Conservation (phyloP, 2,329 filamentous ascomycete genomes). For the Waltergamsia citrina region DNA sequence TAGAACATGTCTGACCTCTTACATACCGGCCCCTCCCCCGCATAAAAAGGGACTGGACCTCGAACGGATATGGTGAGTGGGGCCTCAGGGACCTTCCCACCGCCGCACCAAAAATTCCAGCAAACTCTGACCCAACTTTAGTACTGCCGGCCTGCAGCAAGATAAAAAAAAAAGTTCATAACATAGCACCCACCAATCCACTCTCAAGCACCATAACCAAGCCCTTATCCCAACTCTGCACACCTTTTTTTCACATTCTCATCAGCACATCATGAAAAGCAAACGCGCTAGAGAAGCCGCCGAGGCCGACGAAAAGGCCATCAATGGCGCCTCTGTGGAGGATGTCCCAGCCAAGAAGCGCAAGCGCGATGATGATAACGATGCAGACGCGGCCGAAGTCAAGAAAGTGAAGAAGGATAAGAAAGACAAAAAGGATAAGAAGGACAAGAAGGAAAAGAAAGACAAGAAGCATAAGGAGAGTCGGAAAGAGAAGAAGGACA, state of each 20-base stretch:
- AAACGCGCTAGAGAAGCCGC: conserved; percentile 25
- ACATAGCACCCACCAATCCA: neutral
- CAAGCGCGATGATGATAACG: conserved; percentile 8
- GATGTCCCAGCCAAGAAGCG: conserved; percentile 11
- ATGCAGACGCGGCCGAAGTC: conserved; percentile 1
- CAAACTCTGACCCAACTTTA: conserved; percentile 2
- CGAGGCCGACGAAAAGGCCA: conserved; percentile 16
- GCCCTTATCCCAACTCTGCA: neutral
- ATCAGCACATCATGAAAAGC: conserved; percentile 18
- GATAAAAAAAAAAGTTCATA: conserved; percentile 2
- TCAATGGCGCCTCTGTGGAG: conserved; percentile 9
- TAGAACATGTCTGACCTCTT: too few species aligned
- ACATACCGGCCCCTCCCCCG: conserved; percentile 3
- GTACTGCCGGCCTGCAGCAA: neutral
- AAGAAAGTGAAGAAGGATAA: conserved; percentile 24
- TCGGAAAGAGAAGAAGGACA: conserved; percentile 30
- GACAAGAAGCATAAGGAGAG: conserved; percentile 18
- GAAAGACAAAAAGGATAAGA: conserved; percentile 16
- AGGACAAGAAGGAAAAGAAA: conserved; percentile 17
- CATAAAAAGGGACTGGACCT: conserved; percentile 1
- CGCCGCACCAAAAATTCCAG: conserved; percentile 1
- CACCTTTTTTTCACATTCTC: neutral
- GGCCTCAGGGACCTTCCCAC: neutral
- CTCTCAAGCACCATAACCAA: too few species aligned
- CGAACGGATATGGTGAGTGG: neutral